Conservation (phyloP, 768 basidiomycete species). For the Dentipellis sp. region DNA sequence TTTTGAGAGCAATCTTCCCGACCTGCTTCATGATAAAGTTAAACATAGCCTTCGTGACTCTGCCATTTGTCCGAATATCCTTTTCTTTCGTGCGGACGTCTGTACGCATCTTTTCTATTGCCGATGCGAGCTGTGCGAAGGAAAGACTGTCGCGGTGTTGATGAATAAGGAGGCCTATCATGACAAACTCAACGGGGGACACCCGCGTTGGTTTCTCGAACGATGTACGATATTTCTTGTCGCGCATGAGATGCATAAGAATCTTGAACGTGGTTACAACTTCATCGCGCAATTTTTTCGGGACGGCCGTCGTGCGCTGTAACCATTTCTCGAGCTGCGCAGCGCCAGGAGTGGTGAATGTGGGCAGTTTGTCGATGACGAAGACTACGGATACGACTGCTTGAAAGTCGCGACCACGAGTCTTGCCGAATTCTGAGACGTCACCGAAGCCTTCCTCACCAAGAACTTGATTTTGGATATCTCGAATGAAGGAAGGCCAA, state of each 20-base stretch:
- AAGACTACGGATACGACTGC: slow-evolving; percentile 22
- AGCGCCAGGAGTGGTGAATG: slow-evolving; percentile 10
- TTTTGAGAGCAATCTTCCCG: slow-evolving; percentile 6
- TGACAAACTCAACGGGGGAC: slow-evolving; percentile 62
- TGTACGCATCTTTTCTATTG: slow-evolving; percentile 42
- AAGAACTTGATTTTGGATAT: slow-evolving; percentile 38
- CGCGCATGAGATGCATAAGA: slow-evolving; percentile 35
- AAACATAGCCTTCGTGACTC: slow-evolving; percentile 46
- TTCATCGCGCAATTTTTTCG: slow-evolving; percentile 20
- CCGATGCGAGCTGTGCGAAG: slow-evolving; percentile 31
- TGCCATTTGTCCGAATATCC: slow-evolving; percentile 59
- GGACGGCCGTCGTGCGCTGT: slow-evolving; percentile 19
- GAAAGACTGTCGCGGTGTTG: slow-evolving; percentile 33
- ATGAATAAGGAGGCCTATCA: slow-evolving; percentile 44
- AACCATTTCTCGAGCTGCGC: slow-evolving; percentile 22
- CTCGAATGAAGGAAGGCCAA: slow-evolving; percentile 50
- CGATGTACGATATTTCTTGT: slow-evolving; percentile 23
- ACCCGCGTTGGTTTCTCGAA: slow-evolving; percentile 33
- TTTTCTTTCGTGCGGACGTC: slow-evolving; percentile 44
- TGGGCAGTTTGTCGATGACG: slow-evolving; percentile 19
- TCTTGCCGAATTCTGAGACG: slow-evolving; percentile 26
- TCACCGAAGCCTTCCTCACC: slow-evolving; percentile 24
- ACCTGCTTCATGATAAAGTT: slow-evolving; percentile 35
- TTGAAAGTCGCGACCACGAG: slow-evolving; percentile 29
- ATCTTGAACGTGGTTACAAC: slow-evolving; percentile 36